Evolutionary conservation across 1,139 yeast genomes (phyloP).

Genomic region (Waltiozyma sp.): DNA sequence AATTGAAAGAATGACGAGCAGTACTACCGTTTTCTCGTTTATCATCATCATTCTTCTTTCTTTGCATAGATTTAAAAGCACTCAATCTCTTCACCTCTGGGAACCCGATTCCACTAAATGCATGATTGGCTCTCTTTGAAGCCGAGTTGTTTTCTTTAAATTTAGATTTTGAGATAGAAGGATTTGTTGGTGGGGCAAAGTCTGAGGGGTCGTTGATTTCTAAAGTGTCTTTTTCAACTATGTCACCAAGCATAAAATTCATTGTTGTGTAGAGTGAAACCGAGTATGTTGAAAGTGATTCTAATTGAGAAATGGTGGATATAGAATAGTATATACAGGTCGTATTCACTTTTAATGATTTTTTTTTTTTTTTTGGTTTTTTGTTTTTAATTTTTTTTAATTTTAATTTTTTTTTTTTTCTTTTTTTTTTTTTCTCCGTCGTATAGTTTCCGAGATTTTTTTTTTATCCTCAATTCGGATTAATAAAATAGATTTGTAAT

Average conservation of each 20-base stretch:
- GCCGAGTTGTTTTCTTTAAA: neutral
- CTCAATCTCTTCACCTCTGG: slow-evolving; percentile 11
- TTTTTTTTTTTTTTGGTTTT: too few species aligned
- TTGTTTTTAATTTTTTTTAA: too few species aligned
- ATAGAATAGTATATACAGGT: too few species aligned
- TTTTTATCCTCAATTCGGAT: too few species aligned
- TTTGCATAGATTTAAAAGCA: slow-evolving; percentile 26
- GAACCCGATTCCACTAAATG: slow-evolving; percentile 7
- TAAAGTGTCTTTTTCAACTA: slow-evolving; percentile 50
- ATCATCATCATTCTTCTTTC: slow-evolving; percentile 10
- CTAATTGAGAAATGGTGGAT: too few species aligned
- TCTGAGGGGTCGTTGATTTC: slow-evolving; percentile 15
- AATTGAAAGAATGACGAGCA: slow-evolving; percentile 8
- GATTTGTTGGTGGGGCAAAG: slow-evolving; percentile 2
- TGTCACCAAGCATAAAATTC: slow-evolving; percentile 45
- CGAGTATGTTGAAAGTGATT: too few species aligned
- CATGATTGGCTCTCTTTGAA: neutral
- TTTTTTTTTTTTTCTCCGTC: too few species aligned
- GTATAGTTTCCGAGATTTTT: too few species aligned
- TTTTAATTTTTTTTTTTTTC: too few species aligned
- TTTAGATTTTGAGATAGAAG: slow-evolving; percentile 6
- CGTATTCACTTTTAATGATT: too few species aligned
- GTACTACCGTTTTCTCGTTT: slow-evolving; percentile 5
- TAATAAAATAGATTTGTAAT: too few species aligned
- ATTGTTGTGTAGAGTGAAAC: too few species aligned